Evolutionary conservation across 768 basidiomycete genomes (phyloP), one percentile per base, ranked within the genome.

Genomic region (Rhodotorula graminis): DNA sequence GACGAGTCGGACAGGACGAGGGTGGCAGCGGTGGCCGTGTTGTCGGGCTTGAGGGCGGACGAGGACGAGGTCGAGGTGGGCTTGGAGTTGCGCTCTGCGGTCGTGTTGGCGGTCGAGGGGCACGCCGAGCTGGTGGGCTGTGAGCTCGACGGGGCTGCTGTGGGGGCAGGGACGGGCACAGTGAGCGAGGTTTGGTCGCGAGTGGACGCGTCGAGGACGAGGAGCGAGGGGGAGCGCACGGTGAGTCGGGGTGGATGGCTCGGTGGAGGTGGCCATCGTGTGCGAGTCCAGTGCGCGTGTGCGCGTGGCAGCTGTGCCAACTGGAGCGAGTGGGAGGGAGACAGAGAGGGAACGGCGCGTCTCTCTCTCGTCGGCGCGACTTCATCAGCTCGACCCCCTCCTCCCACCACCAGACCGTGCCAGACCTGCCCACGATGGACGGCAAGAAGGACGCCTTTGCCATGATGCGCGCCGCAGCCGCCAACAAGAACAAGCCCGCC

Each of bases 361-460:
- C 52, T n/a, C 10, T n/a, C 52, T 8, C 47, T 18, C 25, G 6
- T 52, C 8, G 50, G 42, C 44, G 44, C 44, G 44, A 12, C 44
- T 46, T 46, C 44, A 46, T 46, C 49, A 33, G 2, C 49, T 37
- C 33, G n/a, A 3, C 19, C 15, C 29, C 18, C 58, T 27, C 37
- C 8, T 25, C 11, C 40, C 58, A 25, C 40, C 21, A 11, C 27
- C 6, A 14, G 37, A 5, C 5, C 37, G 5, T 8, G n/a, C 27
- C 31, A 23, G 37, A 58, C 8, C 47, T 15, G 23, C 29, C 29
- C 49, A 27, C 4, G 29, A 58, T 56, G 64, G 27, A 19, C 50
- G 23, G 56, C 65, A 65, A 65, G 21, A 62, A 53, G 61, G 65
- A 75, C 56, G 74, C 74, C 7, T 75, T 75, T 70, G 70, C 70